phyloP scores from a whole-genome alignment of 1,139 yeast genomes.

The Candida dubliniensis region DNA sequence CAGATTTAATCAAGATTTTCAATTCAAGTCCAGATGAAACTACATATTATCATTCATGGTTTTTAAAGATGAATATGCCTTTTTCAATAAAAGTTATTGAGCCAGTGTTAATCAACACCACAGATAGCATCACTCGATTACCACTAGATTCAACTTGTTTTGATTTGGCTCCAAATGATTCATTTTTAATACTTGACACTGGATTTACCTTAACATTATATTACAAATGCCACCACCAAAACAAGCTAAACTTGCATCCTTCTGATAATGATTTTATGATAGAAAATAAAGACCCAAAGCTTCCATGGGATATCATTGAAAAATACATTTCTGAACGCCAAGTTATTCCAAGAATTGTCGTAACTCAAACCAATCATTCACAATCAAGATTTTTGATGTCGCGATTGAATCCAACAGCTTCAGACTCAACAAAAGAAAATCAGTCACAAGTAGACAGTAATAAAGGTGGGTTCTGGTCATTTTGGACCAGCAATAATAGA shows the following conservation, averaged over 20 bases:
- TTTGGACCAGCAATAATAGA: conserved; percentile 1
- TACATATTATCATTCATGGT: conserved; percentile 37
- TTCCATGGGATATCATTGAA: conserved; percentile 8
- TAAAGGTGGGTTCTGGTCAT: conserved; percentile 4
- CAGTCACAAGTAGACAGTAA: background rate
- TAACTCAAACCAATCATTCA: conserved; percentile 36
- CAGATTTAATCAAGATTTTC: conserved; percentile 35
- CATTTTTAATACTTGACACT: conserved; percentile 33
- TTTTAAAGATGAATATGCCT: conserved; percentile 19
- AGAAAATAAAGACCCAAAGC: conserved; percentile 12
- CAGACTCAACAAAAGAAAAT: conserved; percentile 6
- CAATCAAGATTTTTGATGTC: conserved; percentile 35
- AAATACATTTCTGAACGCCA: background rate
- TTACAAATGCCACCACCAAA: conserved; percentile 15
- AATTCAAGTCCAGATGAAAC: conserved; percentile 49
- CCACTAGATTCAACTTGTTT: conserved; percentile 24
- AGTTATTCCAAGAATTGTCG: conserved; percentile 13
- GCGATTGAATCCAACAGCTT: conserved; percentile 25
- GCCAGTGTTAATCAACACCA: conserved; percentile 27
- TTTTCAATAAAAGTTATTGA: conserved; percentile 25
- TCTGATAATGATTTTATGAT: conserved; percentile 33
- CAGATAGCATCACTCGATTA: conserved; percentile 8
- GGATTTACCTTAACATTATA: conserved; percentile 29
- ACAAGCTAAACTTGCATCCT: conserved; percentile 30
- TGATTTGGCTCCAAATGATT: conserved; percentile 10